Evolutionary conservation across 768 basidiomycete species (phyloP).

Genomic region (Boletales sp.): DNA sequence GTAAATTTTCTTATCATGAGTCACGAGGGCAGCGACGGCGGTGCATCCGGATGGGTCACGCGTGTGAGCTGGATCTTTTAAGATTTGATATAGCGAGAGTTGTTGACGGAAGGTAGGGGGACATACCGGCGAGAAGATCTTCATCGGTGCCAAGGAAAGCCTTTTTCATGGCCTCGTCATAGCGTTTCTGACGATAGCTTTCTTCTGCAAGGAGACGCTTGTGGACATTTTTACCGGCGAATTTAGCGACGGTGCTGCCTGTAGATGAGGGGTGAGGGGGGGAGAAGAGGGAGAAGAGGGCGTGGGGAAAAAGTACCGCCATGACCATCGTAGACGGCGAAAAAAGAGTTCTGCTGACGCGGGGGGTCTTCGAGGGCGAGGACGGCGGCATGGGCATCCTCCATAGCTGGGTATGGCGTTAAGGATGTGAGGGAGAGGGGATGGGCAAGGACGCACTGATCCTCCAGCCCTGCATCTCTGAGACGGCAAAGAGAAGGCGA

Average conservation of each 20-base stretch:
- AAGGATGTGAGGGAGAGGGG: not conserved
- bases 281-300: conserved; percentile 4
- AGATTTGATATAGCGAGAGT: conserved; percentile 1
- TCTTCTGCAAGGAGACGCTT: conserved; percentile 72
- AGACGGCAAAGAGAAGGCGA: conserved; percentile 69
- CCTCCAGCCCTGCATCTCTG: conserved; percentile 99
- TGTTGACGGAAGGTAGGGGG: conserved; percentile 1
- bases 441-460: conserved; percentile 65
- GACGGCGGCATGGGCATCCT: conserved; percentile 85
- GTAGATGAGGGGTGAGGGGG: conserved; percentile 6
- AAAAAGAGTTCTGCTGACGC: conserved; percentile 67
- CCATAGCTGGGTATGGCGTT: conserved; percentile 70
- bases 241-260: conserved; percentile 86
- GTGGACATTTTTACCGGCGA: conserved; percentile 82
- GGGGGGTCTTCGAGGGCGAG: conserved; percentile 59
- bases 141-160: conserved; percentile 95
- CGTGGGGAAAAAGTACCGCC: conserved; percentile 58
- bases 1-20: conserved; percentile 71
- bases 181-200: conserved; percentile 65
- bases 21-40: conserved; percentile 84
- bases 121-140: conserved; percentile 80
- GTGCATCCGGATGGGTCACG: conserved; percentile 96
- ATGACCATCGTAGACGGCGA: conserved; percentile 98
- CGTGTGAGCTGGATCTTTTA: conserved; percentile 75
- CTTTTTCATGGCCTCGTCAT: conserved; percentile 74